Base-by-base conservation (phyloP, 352 stramenopile genomes). In the Plasmopara muralis region DNA sequence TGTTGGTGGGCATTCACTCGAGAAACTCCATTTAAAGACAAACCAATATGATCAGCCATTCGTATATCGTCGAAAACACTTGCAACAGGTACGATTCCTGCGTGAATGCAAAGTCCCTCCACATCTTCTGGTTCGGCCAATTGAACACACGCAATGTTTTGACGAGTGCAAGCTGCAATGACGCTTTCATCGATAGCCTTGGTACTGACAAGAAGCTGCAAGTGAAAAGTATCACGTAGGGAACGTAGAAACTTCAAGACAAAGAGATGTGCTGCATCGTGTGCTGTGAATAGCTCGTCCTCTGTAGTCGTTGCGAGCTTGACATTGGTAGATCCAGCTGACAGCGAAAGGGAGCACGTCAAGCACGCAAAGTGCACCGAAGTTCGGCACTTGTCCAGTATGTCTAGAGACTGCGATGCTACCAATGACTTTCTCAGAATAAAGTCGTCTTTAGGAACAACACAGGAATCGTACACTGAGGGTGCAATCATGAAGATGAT, bases 91-190 rank as follows among this genome's bases (percentile, higher is more conserved):
- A 55, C 53, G 8, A 82, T 69, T 2, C 60, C 60, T 9, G 67
- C 60, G n/a, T 41, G 51, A 1, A 61, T 60, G 16, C 77, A 80
- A 0, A 89, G 49, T 12, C 55, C 56, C 0, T 64, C 52, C 0
- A 89, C 40, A 41, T 92, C 78, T 37, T 75, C 62, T 7, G 55
- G 49, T 34, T 88, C 81, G 4, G 64, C 70, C 35, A 74, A 74
- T 43, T 87, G 73, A 7, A 89, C 65, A 34, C 78, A 89, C 13
- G 73, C 75, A 18, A 89, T 77, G 9, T 47, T 51, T 1, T 78
- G 59, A 1, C 57, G 64, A 9, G 61, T 68, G 52, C 76, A 89
- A 1, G 57, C 53, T 7, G 68, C 66, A 2, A 72, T 66, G 9
- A 86, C 57, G 8, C 68, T 59, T 35, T 75, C 66, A 6, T 76